Percentiles rank a stretch among this genome's conserved stretches.
These are phyloP conservation scores for Grigorovia humatica DNA, from an alignment of 805 yeast genomes.

Conservation along the genomic window DNA sequence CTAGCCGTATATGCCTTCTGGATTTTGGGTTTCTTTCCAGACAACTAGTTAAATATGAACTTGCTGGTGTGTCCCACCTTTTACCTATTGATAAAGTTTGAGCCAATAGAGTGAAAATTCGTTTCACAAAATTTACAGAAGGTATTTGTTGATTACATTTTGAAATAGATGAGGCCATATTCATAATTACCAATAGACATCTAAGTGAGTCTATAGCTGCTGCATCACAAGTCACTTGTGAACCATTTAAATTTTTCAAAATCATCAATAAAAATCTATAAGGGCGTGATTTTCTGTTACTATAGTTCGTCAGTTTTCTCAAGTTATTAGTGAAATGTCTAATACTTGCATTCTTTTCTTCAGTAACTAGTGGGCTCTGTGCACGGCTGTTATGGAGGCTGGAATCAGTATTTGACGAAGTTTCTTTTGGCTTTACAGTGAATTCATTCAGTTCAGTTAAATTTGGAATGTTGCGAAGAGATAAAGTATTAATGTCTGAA, in stretches of 20 bases:
- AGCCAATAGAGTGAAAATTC: slow-evolving; percentile 6
- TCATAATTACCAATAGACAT: slow-evolving; percentile 7
- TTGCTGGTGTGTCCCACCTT: slow-evolving; percentile 11
- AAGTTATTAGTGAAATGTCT: slow-evolving; percentile 19
- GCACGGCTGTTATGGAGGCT: not conserved
- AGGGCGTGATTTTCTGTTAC: slow-evolving; percentile 3
- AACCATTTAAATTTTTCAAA: slow-evolving; percentile 13
- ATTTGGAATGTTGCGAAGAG: slow-evolving; percentile 8
- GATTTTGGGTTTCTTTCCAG: slow-evolving; percentile 12
- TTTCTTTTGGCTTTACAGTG: not conserved
- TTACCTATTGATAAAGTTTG: slow-evolving; percentile 11
- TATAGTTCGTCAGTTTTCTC: slow-evolving; percentile 16
- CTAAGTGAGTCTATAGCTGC: slow-evolving; percentile 12
- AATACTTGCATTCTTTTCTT: slow-evolving; percentile 7
- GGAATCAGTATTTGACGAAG: not conserved
- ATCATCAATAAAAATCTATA: slow-evolving; percentile 12
- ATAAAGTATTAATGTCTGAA: slow-evolving; percentile 10
- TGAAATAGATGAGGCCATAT: slow-evolving; percentile 10
- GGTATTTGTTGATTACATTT: slow-evolving; percentile 5
- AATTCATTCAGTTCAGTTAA: not conserved
- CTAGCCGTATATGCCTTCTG: slow-evolving; percentile 14
- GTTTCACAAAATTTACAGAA: slow-evolving; percentile 7
- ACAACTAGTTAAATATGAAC: slow-evolving; percentile 9
- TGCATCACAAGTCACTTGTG: slow-evolving; percentile 10
- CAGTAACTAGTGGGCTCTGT: not conserved